phyloP scores from a whole-genome alignment of 495 filamentous ascomycete species.

The Talaromyces proteolyticus region DNA sequence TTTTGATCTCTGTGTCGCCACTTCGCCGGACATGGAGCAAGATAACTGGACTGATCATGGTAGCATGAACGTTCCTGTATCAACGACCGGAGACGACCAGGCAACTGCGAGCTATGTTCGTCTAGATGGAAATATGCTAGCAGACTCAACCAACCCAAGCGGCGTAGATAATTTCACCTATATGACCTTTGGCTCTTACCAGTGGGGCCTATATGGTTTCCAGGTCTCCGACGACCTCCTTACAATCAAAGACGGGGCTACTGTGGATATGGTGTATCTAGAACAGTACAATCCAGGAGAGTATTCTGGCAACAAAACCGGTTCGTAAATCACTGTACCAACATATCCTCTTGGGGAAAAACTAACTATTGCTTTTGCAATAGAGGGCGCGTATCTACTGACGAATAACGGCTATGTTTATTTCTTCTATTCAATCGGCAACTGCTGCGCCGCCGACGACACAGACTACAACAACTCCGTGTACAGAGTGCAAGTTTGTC shows the following conservation, averaged over 20 bases:
- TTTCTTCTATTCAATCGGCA: neutral
- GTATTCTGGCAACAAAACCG: neutral
- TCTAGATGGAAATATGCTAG: neutral
- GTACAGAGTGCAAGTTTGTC: neutral
- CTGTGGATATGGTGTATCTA: neutral
- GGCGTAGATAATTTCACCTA: slow-evolving; percentile 37
- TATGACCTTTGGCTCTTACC: slow-evolving; percentile 66
- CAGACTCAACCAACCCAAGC: slow-evolving; percentile 43
- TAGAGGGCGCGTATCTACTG: neutral
- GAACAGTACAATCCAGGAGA: neutral
- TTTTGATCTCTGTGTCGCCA: slow-evolving; percentile 63
- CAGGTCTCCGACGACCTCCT: neutral
- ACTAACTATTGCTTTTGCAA: neutral
- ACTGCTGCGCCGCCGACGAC: neutral
- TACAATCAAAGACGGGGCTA: neutral
- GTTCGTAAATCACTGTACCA: neutral
- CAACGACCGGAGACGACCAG: slow-evolving; percentile 29
- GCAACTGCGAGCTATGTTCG: neutral
- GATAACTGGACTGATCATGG: slow-evolving; percentile 54
- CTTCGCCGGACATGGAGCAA: slow-evolving; percentile 51
- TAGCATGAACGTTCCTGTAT: slow-evolving; percentile 54
- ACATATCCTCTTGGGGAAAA: neutral
- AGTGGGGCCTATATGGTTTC: slow-evolving; percentile 49
- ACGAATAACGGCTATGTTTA: neutral
- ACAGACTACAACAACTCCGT: neutral